Evolutionary conservation across 306 rosid species (phyloP).

Genomic region (Casuarina cunninghamiana): DNA sequence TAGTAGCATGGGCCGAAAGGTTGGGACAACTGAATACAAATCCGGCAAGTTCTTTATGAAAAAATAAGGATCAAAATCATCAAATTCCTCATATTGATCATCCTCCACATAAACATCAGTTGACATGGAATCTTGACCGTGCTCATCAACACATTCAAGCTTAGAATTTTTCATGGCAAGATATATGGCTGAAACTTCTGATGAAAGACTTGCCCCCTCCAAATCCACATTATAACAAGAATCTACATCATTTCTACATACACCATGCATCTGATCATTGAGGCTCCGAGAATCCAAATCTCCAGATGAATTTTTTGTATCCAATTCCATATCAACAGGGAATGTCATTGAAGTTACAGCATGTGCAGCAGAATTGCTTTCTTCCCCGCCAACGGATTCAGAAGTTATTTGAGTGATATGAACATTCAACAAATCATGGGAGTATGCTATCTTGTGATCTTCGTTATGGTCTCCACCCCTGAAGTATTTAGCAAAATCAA

Average conservation of each 20-base stretch:
- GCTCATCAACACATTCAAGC: constrained; percentile 93
- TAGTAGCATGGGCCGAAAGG: constrained; percentile 78
- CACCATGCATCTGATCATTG: constrained; percentile 27
- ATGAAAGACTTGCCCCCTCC: constrained; percentile 59
- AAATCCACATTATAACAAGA: constrained; percentile 54
- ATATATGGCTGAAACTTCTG: constrained; percentile 82
- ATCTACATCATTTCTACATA: constrained; percentile 36
- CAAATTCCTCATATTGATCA: constrained; percentile 76
- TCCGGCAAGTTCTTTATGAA: constrained; percentile 95
- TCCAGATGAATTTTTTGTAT: constrained; percentile 28
- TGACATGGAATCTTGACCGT: constrained; percentile 80
- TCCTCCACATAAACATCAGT: constrained; percentile 69
- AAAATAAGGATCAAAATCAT: constrained; percentile 90
- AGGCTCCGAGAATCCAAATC: constrained; percentile 8
- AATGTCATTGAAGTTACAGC: constrained; percentile 23
- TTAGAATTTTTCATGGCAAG: constrained; percentile 81
- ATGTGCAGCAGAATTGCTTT: constrained; percentile 26
- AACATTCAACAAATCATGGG: constrained; percentile 38
- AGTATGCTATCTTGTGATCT: constrained; percentile 37
- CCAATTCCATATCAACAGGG: constrained; percentile 44
- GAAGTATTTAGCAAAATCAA: constrained; percentile 70
- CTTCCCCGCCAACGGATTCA: constrained; percentile 18
- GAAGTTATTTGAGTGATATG: constrained; percentile 42
- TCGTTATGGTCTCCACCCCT: constrained; percentile 57
- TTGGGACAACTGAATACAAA: constrained; percentile 84